These are phyloP conservation scores for Penicillium occitanis DNA, from an alignment of 2,329 filamentous ascomycete genomes.

Conservation along the genomic window DNA sequence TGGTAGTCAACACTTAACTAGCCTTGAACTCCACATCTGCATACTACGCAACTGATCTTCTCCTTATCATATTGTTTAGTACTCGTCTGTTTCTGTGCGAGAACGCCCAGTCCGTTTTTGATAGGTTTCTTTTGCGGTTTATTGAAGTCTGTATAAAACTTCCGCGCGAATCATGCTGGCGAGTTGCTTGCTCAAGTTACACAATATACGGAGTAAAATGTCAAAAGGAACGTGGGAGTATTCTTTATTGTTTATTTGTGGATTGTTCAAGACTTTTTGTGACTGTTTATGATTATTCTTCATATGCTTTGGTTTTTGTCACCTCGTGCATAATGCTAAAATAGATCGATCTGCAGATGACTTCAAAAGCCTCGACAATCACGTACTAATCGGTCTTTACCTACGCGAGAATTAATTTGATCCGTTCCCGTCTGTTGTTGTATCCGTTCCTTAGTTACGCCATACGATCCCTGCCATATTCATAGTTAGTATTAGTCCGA, in stretches of 20 bases:
- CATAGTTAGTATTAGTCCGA: background rate
- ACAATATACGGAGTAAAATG: background rate
- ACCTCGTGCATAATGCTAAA: background rate
- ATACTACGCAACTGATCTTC: background rate
- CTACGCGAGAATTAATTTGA: background rate
- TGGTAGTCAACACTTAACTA: no score
- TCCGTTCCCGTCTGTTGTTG: background rate
- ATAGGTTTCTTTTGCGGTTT: background rate
- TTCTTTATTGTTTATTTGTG: background rate
- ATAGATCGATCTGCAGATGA: background rate
- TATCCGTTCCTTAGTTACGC: background rate
- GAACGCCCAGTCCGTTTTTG: background rate
- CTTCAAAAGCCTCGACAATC: background rate
- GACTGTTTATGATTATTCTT: background rate
- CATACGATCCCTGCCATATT: background rate
- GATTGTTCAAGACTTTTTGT: background rate
- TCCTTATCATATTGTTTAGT: background rate
- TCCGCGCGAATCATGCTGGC: background rate
- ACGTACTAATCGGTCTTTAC: background rate
- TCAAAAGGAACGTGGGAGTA: background rate
- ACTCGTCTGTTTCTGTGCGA: background rate
- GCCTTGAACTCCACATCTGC: background rate
- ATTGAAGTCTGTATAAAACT: background rate
- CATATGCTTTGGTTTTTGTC: background rate
- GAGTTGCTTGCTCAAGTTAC: background rate